phyloP scores from a whole-genome alignment of 148 eudicot species.

The Silene latifolia region DNA sequence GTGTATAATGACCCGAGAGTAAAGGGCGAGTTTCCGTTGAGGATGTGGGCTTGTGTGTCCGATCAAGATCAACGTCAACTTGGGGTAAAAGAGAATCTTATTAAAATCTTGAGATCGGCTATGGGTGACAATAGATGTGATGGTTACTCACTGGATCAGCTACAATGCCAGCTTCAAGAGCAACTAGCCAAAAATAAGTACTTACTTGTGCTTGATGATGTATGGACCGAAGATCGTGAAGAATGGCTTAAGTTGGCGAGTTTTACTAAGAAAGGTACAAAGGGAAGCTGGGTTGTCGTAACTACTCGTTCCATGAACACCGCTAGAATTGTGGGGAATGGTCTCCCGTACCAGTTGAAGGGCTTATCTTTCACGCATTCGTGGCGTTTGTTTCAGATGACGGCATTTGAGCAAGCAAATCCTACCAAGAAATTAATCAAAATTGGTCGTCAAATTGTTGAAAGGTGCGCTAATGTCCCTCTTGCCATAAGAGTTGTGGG shows the following conservation, averaged over 20 bases:
- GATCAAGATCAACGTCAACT: conserved; percentile 6
- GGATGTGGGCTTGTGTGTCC: conserved; percentile 30
- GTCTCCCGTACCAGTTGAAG: not conserved
- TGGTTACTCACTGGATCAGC: too few relatives aligned
- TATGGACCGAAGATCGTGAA: not conserved
- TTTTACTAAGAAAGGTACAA: not conserved
- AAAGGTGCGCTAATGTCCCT: not conserved
- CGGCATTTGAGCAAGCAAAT: not conserved
- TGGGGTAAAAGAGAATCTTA: too few relatives aligned
- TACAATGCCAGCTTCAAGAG: too few relatives aligned
- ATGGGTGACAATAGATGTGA: too few relatives aligned
- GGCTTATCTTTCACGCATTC: not conserved
- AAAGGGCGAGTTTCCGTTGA: conserved; percentile 18
- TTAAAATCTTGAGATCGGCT: too few relatives aligned
- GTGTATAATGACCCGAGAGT: conserved; percentile 21
- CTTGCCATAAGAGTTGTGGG: conserved; percentile 1
- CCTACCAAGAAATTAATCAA: not conserved
- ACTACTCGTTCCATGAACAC: not conserved
- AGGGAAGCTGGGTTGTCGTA: not conserved
- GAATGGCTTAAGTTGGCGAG: not conserved
- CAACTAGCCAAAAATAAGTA: not conserved
- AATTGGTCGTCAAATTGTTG: not conserved
- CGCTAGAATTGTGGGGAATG: not conserved
- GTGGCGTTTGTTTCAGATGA: not conserved
- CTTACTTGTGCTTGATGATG: not conserved